Base-by-base conservation (phyloP, 2,329 filamentous ascomycete species). In the Sporothrix globosa region DNA sequence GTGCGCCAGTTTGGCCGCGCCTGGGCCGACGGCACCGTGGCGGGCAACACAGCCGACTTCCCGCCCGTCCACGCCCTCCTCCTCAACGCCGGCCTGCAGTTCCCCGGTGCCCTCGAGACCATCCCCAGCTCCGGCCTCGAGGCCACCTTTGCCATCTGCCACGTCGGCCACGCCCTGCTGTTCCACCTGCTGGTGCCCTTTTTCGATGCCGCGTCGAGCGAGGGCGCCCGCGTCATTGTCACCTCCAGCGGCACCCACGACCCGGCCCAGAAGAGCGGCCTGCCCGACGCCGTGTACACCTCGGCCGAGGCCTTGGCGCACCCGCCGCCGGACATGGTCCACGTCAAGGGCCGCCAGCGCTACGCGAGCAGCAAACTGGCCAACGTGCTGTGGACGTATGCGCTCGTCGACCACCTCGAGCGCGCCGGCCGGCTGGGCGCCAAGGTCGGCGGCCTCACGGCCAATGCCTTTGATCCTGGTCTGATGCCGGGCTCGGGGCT, bases 171-270 rank as follows among this genome's bases (percentile, higher is more conserved):
- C 73, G 66, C 69, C 1, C 66, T 70, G 44, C 53, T 72, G 50
- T 83, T 84, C 74, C 81, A 82, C 69, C 79, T 86, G 3, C 78
- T 87, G 3, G 76, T 76, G 3, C 80, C 82, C 0, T 66, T 77
- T 56, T 76, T 84, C 0, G 75, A 80, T 5, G 39, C 7, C n/a
- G 4, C 46, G 13, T 27, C 46, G 0, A 39, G 58, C 10, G 3
- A 39, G 10, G 56, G 21, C 11, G 81, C 81, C 2, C 79, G 83
- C 0, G 78, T 87, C 58, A 76, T 86, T 21, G 70, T 86, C 52
- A 82, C 80, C 0, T 75, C 81, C 2, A 83, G 81, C 73, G 81
- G 81, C 24, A 82, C 80, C 0, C 85, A 87, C 73, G 83, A 86
- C 70, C 83, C 83, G 2, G 79, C 76, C 0, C 77, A 81, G 67